Conservation (phyloP, 164 flowering plant genomes). For the Dillenia turbinata region DNA sequence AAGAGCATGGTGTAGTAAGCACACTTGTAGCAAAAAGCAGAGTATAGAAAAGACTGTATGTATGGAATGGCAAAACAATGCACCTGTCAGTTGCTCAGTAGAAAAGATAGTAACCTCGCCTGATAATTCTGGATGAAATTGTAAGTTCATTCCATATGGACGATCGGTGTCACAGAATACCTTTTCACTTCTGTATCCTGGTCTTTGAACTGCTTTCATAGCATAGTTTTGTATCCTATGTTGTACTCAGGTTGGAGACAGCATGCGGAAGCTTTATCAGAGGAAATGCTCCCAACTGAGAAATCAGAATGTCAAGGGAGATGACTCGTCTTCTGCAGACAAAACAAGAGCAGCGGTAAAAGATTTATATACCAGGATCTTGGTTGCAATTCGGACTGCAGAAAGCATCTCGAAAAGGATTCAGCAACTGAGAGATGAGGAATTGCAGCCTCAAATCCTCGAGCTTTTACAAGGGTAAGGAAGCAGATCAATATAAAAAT, state of each 20-base stretch:
- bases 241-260: constrained; percentile 67
- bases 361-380: constrained; percentile 78
- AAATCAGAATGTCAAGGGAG: constrained; percentile 64
- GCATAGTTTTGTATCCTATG: constrained; percentile 5
- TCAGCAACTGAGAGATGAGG: constrained; percentile 80
- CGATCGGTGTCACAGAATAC: no score
- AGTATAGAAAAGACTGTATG: no score
- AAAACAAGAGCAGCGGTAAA: constrained; percentile 79
- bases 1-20: no score
- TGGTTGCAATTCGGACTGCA: constrained; percentile 76
- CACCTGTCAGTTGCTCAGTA: no score
- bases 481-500: background rate
- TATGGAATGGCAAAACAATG: no score
- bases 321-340: constrained; percentile 46
- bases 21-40: no score
- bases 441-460: constrained; percentile 77
- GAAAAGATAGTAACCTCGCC: no score
- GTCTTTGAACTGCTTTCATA: no score
- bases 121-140: no score
- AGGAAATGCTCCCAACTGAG: constrained; percentile 58
- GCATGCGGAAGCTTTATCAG: constrained; percentile 62
- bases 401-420: constrained; percentile 78
- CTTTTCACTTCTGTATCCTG: no score
- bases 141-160: no score
- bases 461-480: constrained; percentile 87